Conservation (phyloP, 331 rosid species). For the Malus hybrid region DNA sequence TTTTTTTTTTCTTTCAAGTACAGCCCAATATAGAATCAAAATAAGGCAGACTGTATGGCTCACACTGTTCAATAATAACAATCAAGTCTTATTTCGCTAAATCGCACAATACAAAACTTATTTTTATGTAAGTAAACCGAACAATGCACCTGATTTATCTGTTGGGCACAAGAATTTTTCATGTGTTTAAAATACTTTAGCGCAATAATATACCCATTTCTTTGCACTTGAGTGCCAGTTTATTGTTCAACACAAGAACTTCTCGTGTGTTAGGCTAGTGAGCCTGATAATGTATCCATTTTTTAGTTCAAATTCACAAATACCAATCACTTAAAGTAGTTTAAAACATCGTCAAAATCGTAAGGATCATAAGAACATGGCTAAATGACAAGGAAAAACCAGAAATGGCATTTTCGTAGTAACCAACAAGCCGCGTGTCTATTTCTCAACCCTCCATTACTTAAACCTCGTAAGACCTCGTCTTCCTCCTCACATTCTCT, state of each 20-base stretch:
- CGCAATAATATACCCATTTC: not conserved
- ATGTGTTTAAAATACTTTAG: not conserved
- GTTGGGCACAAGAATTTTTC: too few relatives aligned
- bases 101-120: too few relatives aligned
- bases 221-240: not conserved
- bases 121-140: rapidly evolving
- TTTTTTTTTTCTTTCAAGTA: not conserved
- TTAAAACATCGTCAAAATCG: not conserved
- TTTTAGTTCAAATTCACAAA: too few relatives aligned
- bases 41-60: not conserved
- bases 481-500: not conserved
- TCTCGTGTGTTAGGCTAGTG: too few relatives aligned
- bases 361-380: not conserved
- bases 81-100: too few relatives aligned
- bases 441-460: constrained; percentile 27
- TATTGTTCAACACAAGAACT: not conserved
- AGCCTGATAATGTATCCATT: too few relatives aligned
- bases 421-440: constrained; percentile 30
- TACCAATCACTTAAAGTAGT: too few relatives aligned
- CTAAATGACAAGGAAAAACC: constrained; percentile 5
- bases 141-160: too few relatives aligned
- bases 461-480: constrained; percentile 32
- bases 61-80: too few relatives aligned
- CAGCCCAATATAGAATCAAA: not conserved
- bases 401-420: constrained; percentile 47